These are phyloP conservation scores for Sporisorium exsertum DNA, from an alignment of 1,284 basidiomycete genomes.

Conservation along the genomic window DNA sequence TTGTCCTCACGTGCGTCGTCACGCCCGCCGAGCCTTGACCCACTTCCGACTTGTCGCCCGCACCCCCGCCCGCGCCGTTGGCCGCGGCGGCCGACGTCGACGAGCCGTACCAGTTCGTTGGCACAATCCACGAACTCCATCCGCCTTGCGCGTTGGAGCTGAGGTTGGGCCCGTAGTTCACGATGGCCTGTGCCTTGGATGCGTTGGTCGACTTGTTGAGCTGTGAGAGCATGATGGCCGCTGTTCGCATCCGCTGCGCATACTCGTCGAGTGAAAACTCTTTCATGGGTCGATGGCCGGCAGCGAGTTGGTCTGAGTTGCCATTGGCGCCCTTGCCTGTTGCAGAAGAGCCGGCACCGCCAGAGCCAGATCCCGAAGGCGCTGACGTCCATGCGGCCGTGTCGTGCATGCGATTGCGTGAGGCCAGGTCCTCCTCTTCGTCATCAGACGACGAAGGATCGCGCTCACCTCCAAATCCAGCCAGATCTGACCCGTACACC, in stretches of 20 bases:
- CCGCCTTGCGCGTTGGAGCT: constrained; percentile 59
- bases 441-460: constrained; percentile 26
- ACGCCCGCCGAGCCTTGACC: constrained; percentile 59
- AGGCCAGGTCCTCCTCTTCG: constrained; percentile 57
- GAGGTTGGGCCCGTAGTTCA: constrained; percentile 52
- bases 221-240: constrained; percentile 97
- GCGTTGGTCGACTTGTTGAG: constrained; percentile 74
- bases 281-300: constrained; percentile 39
- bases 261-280: constrained; percentile 83
- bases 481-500: constrained; percentile 63
- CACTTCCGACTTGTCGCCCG: constrained; percentile 49
- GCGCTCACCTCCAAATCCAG: constrained; percentile 60
- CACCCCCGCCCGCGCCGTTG: constrained; percentile 29
- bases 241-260: constrained; percentile 96
- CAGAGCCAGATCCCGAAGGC: constrained; percentile 7
- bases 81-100: constrained; percentile 11
- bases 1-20: constrained; percentile 43
- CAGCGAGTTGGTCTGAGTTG: constrained; percentile 16
- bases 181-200: constrained; percentile 51
- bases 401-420: constrained; percentile 62
- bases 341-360: background rate
- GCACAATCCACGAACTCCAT: constrained; percentile 64
- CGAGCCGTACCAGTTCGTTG: constrained; percentile 58
- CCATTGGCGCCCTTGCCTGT: constrained; percentile 5
- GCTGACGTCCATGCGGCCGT: constrained; percentile 58